Conservation (phyloP, 2,329 filamentous ascomycete species). For the Monascus ruber region DNA sequence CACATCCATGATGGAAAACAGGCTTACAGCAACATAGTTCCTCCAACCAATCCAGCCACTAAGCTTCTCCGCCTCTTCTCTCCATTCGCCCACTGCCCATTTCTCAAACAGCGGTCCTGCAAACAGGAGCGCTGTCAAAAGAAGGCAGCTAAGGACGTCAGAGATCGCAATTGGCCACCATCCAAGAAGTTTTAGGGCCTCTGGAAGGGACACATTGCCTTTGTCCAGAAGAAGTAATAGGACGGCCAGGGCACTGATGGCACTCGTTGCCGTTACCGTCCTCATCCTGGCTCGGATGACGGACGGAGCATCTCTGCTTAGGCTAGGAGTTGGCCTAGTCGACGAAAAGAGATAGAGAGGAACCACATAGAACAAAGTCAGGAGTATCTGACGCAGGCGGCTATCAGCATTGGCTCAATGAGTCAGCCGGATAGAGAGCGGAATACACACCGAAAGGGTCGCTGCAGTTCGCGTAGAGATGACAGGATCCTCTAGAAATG, state of each 20-base stretch:
- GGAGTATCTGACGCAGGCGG: slow-evolving; percentile 48
- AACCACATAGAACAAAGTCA: slow-evolving; percentile 80
- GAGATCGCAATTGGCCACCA: slow-evolving; percentile 62
- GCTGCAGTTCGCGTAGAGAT: slow-evolving; percentile 26
- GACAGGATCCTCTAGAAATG: slow-evolving; percentile 21
- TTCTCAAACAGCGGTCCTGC: slow-evolving; percentile 72
- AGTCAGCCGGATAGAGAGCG: slow-evolving; percentile 1
- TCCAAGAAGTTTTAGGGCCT: slow-evolving; percentile 60
- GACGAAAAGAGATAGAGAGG: slow-evolving; percentile 76
- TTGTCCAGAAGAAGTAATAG: slow-evolving; percentile 52
- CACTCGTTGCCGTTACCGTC: slow-evolving; percentile 65
- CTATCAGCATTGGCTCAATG: no score
- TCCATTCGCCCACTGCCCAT: slow-evolving; percentile 59
- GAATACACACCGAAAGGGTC: slow-evolving; percentile 27
- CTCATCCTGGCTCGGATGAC: slow-evolving; percentile 80
- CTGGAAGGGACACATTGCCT: slow-evolving; percentile 38
- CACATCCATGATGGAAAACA: slow-evolving; percentile 1
- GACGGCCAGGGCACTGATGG: slow-evolving; percentile 55
- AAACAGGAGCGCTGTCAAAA: slow-evolving; percentile 69
- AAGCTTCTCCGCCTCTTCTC: slow-evolving; percentile 53
- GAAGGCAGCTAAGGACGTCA: slow-evolving; percentile 54
- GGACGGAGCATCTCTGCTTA: slow-evolving; percentile 76
- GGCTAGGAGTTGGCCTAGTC: slow-evolving; percentile 65
- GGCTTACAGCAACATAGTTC: slow-evolving; percentile 70
- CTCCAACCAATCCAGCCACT: slow-evolving; percentile 72